Percentiles rank a stretch among this genome's conserved stretches.
Evolutionary conservation across 768 basidiomycete species (phyloP).

Genomic region (Leccinum variicolor): DNA sequence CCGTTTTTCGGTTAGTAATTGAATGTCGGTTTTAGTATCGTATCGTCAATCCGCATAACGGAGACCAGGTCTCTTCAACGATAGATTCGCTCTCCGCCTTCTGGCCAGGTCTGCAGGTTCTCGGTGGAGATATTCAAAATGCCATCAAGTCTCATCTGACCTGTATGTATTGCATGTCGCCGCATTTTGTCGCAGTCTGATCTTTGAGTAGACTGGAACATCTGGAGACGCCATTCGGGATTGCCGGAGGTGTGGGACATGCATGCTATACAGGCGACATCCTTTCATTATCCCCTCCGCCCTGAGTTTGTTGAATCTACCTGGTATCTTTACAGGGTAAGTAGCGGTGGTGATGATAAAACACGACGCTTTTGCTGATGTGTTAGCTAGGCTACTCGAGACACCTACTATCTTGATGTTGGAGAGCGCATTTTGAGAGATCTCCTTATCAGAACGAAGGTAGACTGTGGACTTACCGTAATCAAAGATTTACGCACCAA

Average conservation of each 20-base stretch:
- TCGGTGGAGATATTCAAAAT: conserved; percentile 81
- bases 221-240: conserved; percentile 86
- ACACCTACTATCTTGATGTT: conserved; percentile 89
- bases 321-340: conserved; percentile 88
- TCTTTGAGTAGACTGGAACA: conserved; percentile 69
- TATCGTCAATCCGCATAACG: conserved; percentile 74
- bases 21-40: conserved; percentile 58
- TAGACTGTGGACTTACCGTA: conserved; percentile 82
- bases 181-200: neutral
- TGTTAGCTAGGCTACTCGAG: conserved; percentile 73
- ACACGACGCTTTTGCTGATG: neutral
- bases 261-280: conserved; percentile 64
- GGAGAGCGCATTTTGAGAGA: conserved; percentile 83
- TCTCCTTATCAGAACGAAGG: conserved; percentile 68
- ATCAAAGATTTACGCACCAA: conserved; percentile 78
- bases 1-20: neutral
- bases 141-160: conserved; percentile 91
- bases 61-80: conserved; percentile 70
- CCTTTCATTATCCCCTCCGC: conserved; percentile 75
- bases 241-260: conserved; percentile 93
- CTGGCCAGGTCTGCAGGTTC: conserved; percentile 93
- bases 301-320: conserved; percentile 97
- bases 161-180: conserved; percentile 47
- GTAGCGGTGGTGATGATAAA: conserved; percentile 18
- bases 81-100: conserved; percentile 96